Percentiles rank a stretch among this genome's conserved stretches.
These are phyloP conservation scores for Candida tetrigidarum DNA, from an alignment of 1,139 yeast genomes.

Conservation along the genomic window DNA sequence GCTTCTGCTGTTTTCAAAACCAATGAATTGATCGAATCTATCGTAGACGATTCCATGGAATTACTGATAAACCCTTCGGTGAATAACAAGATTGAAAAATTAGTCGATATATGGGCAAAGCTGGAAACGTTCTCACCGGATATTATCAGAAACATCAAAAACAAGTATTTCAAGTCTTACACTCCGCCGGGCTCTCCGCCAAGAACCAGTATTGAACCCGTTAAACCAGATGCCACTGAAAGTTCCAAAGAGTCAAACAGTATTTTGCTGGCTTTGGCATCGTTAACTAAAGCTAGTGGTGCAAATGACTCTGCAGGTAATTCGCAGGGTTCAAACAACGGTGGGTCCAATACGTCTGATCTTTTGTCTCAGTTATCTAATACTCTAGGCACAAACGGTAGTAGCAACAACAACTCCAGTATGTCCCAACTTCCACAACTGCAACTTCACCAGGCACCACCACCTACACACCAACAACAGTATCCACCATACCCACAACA, in stretches of 20 bases:
- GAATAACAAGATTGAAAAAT: conserved; percentile 74
- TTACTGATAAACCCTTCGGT: conserved; percentile 55
- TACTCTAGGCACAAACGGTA: conserved; percentile 28
- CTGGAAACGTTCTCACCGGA: conserved; percentile 74
- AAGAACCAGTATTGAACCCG: conserved; percentile 31
- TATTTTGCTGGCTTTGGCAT: conserved; percentile 67
- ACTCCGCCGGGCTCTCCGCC: conserved; percentile 64
- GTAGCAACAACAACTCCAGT: conserved; percentile 16
- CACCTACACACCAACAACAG: conserved; percentile 14
- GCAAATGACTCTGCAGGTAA: conserved; percentile 16
- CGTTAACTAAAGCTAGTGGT: conserved; percentile 44
- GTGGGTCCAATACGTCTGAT: conserved; percentile 32
- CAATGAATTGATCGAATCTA: conserved; percentile 59
- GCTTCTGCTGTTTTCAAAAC: conserved; percentile 73
- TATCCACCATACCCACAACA: conserved; percentile 19
- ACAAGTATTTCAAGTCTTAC: conserved; percentile 59
- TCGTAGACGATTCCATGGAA: conserved; percentile 63
- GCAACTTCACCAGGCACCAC: too few relatives aligned
- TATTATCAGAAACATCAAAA: conserved; percentile 57
- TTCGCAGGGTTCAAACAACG: conserved; percentile 18
- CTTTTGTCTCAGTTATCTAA: conserved; percentile 47
- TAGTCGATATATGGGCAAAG: conserved; percentile 92
- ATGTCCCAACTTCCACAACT: conserved; percentile 15
- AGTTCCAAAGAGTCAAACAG: conserved; percentile 54
- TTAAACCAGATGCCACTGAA: conserved; percentile 24